A percentile compares a stretch with the other conserved stretches of the same genome.
phyloP scores from a whole-genome alignment of 805 yeast species.

The Candida xyloterini region DNA sequence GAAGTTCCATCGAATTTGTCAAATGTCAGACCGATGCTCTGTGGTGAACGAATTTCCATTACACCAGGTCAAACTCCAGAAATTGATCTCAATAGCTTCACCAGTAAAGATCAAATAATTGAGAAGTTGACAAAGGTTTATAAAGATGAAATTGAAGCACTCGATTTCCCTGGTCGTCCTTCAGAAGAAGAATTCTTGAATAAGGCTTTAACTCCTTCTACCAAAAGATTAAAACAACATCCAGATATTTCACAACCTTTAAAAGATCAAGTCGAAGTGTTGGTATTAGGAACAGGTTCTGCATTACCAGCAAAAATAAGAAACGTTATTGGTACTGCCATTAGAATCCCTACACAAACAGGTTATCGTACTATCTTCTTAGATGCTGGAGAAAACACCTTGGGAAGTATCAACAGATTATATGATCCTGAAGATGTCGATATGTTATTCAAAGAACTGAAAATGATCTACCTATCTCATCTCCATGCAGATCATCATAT shows the following conservation, averaged over 20 bases:
- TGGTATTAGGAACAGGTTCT: conserved; percentile 90
- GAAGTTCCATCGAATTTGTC: conserved; percentile 23
- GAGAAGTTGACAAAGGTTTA: conserved; percentile 27
- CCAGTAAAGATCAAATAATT: conserved; percentile 21
- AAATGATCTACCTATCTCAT: conserved; percentile 74
- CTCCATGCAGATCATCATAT: conserved; percentile 97
- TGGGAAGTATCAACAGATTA: conserved; percentile 66
- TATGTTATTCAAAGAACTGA: conserved; percentile 54
- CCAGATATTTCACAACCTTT: conserved; percentile 28
- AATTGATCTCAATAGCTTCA: conserved; percentile 5
- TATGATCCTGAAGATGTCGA: conserved; percentile 46
- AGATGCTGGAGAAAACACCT: conserved; percentile 95
- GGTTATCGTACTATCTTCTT: conserved; percentile 50
- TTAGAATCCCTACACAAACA: conserved; percentile 58
- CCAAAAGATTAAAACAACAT: conserved; percentile 2
- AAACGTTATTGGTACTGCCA: conserved; percentile 78
- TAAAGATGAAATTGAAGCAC: conserved; percentile 24
- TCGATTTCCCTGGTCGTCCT: conserved; percentile 7
- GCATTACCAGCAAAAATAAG: conserved; percentile 83
- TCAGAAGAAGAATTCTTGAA: conserved; percentile 14
- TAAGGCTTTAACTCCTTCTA: neutral
- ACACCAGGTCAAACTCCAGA: conserved; percentile 15
- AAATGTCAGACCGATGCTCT: conserved; percentile 28
- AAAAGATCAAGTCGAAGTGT: conserved; percentile 55
- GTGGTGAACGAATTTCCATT: conserved; percentile 28